These are phyloP conservation scores for Tetracladium setigerum DNA, from an alignment of 495 filamentous ascomycete genomes.

Conservation along the genomic window DNA sequence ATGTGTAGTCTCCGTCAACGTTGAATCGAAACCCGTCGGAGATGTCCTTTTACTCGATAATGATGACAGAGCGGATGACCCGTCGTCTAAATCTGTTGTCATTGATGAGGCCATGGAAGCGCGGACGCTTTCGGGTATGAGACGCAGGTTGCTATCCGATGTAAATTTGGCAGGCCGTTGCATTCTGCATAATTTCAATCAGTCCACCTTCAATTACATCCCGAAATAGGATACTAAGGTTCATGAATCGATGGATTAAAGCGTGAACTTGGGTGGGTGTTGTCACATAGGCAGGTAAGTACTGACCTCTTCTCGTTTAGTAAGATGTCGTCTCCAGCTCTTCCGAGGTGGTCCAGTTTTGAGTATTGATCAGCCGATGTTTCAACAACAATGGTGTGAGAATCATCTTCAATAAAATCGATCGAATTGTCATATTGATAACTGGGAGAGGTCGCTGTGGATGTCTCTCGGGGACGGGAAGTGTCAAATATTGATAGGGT, in stretches of 20 bases:
- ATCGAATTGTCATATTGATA: neutral
- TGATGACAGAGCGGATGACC: conserved; percentile 35
- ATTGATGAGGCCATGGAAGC: conserved; percentile 23
- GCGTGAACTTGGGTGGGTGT: neutral
- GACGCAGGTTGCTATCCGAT: conserved; percentile 16
- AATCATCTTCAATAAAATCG: conserved; percentile 7
- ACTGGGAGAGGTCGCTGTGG: neutral
- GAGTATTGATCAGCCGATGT: conserved; percentile 9
- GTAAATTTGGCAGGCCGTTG: conserved; percentile 6
- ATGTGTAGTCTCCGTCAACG: conserved; percentile 11
- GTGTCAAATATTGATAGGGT: conserved; percentile 19
- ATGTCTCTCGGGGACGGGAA: conserved; percentile 4
- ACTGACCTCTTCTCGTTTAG: neutral
- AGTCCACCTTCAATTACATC: neutral
- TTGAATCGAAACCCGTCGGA: conserved; percentile 37
- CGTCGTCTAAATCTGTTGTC: conserved; percentile 35
- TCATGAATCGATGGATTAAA: neutral
- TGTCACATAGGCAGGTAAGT: neutral
- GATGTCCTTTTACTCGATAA: conserved; percentile 50
- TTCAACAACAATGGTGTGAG: conserved; percentile 18
- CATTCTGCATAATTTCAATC: neutral
- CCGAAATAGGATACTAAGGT: neutral
- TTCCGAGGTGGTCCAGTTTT: neutral
- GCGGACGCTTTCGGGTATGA: conserved; percentile 21
- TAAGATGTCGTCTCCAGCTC: neutral